Conservation (phyloP, 257 asterid species). For the Capsicum chinense region DNA sequence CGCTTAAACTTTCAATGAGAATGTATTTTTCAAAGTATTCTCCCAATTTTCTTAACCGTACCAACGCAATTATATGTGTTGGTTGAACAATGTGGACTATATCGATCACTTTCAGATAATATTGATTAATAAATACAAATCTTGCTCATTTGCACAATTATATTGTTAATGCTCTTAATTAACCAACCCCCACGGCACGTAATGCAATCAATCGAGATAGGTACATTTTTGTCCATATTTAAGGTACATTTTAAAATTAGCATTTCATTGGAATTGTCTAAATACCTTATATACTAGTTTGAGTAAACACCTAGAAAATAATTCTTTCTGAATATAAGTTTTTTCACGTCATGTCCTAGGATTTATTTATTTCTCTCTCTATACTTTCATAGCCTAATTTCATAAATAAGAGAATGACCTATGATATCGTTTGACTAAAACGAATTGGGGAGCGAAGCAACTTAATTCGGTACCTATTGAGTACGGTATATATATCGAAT, state of each 20-base stretch:
- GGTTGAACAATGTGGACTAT: slow-evolving; percentile 17
- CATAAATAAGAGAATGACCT: not conserved
- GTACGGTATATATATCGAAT: too few relatives aligned
- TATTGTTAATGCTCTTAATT: not conserved
- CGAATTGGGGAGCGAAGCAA: too few relatives aligned
- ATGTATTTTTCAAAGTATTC: slow-evolving; percentile 6
- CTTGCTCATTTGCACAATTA: slow-evolving; percentile 3
- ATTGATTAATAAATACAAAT: slow-evolving; percentile 3
- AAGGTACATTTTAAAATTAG: not conserved
- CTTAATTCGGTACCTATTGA: too few relatives aligned
- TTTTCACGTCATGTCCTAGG: not conserved
- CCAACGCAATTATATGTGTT: slow-evolving; percentile 14
- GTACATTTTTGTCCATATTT: not conserved
- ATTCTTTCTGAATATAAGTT: not conserved
- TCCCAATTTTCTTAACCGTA: slow-evolving; percentile 12
- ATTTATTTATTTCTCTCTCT: not conserved
- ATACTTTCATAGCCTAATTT: not conserved
- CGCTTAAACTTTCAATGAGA: not conserved
- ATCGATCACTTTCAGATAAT: not conserved
- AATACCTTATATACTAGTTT: not conserved
- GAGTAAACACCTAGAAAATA: not conserved
- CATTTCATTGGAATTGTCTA: not conserved
- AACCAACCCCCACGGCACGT: not conserved
- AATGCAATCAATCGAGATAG: not conserved
- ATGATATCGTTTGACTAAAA: too few relatives aligned